A percentile compares a stretch with the other conserved stretches of the same genome.
Conservation (phyloP, 148 eudicot genomes). For the Rhododendron griersonianum region DNA sequence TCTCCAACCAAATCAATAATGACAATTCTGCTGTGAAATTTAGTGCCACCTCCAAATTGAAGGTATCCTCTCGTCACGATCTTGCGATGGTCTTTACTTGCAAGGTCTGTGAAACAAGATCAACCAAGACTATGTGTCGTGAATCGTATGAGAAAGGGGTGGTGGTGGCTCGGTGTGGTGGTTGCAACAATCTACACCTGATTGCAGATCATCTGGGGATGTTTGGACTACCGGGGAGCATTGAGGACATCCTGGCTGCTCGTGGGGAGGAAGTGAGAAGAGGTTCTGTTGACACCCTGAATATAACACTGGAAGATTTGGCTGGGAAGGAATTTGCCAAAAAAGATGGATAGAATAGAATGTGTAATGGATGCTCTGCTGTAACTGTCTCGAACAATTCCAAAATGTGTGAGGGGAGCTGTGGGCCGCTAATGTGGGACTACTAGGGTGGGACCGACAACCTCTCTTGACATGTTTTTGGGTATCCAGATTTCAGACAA, state of each 20-base stretch:
- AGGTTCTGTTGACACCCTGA: constrained; percentile 61
- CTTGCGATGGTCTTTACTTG: constrained; percentile 86
- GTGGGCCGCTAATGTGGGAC: not conserved
- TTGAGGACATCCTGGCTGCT: constrained; percentile 74
- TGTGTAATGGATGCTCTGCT: not conserved
- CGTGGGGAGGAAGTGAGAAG: constrained; percentile 74
- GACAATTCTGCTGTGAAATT: constrained; percentile 18
- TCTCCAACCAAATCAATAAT: constrained; percentile 14
- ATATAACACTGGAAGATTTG: constrained; percentile 76
- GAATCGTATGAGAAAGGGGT: constrained; percentile 88
- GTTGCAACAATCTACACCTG: constrained; percentile 74
- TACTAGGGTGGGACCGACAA: not conserved
- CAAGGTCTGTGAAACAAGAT: constrained; percentile 78
- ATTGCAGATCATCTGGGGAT: constrained; percentile 80
- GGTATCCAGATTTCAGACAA: not conserved
- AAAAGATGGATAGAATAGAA: constrained; percentile 4
- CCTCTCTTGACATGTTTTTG: not conserved
- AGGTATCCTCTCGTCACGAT: constrained; percentile 67
- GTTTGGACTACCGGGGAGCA: constrained; percentile 76
- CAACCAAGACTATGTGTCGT: constrained; percentile 68
- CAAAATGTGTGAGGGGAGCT: not conserved
- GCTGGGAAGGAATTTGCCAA: constrained; percentile 48
- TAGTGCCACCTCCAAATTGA: constrained; percentile 43
- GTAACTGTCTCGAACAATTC: not conserved
- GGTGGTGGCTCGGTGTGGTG: constrained; percentile 81